Evolutionary conservation across 2,329 filamentous ascomycete genomes (phyloP).

Genomic region (Pseudogymnoascus sp.): DNA sequence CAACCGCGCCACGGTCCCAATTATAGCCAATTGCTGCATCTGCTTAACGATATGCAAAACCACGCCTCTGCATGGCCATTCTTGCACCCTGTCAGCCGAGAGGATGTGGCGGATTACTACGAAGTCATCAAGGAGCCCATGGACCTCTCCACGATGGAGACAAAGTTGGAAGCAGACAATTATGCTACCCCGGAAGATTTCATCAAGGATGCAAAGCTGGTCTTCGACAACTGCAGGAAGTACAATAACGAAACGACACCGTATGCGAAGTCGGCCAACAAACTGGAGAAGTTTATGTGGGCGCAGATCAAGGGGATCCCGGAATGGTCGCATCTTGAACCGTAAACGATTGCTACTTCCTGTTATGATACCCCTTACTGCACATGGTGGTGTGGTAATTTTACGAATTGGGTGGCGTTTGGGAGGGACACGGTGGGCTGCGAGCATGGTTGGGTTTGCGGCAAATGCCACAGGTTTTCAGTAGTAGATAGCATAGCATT

Average conservation of each 20-base stretch:
- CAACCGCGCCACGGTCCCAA: slow-evolving; percentile 94
- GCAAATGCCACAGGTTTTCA: neutral
- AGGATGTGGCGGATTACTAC: slow-evolving; percentile 98
- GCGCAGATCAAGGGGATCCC: slow-evolving; percentile 82
- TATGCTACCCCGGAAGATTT: slow-evolving; percentile 92
- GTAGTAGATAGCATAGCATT: neutral
- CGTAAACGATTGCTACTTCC: neutral
- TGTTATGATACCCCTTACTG: slow-evolving; percentile 2
- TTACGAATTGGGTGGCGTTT: slow-evolving; percentile 3
- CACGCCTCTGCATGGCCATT: slow-evolving; percentile 93
- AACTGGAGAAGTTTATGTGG: slow-evolving; percentile 93
- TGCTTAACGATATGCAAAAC: slow-evolving; percentile 93
- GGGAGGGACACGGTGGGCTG: neutral
- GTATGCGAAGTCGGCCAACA: slow-evolving; percentile 91
- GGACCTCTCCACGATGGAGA: slow-evolving; percentile 94
- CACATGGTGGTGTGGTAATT: neutral
- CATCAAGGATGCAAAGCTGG: slow-evolving; percentile 74
- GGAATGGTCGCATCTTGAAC: slow-evolving; percentile 63
- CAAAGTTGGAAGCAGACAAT: slow-evolving; percentile 85
- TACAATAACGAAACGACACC: slow-evolving; percentile 95
- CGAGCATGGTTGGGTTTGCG: neutral
- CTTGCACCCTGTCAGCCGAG: slow-evolving; percentile 82
- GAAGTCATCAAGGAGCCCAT: slow-evolving; percentile 97
- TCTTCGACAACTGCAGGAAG: slow-evolving; percentile 89
- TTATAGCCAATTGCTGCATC: slow-evolving; percentile 85